Evolutionary conservation across 2,329 filamentous ascomycete species (phyloP), one percentile per base, ranked within the genome.

Genomic region (Leptographium lundbergii): DNA sequence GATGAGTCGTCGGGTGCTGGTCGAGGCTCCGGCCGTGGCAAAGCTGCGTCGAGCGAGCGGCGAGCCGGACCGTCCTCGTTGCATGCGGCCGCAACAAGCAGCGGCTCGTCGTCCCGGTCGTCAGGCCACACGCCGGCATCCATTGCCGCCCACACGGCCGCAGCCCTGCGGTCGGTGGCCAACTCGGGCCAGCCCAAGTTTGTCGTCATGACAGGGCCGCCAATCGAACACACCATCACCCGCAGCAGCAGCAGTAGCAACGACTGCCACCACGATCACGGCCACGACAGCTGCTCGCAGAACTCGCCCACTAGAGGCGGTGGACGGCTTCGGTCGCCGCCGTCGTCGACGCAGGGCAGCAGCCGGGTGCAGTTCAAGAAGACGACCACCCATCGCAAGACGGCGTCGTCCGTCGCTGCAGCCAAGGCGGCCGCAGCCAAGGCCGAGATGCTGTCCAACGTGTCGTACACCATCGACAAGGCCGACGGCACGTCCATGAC

Each of bases 381-480:
- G 32, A 34, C 32, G 32, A 9, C 32, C 32, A 10, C 9, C 32
- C 32, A 34, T 11, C 39, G 39, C 14, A 45, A 45, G 39, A 45
- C 45, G n/a, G 32, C 32, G 2, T 34, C 32, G 32, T 34, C 32
- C 7, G 45, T 47, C n/a, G 22, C 45, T 6, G 54, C 54, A 1
- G 42, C 25, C 54, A 56, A 48, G 17, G 54, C 54, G 10, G 54
- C 54, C 2, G 42, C 54, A 1, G 54, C 54, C 42, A 47, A 47
- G 17, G 54, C 54, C 7, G 54, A 56, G 54, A 56, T 56, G 54
- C 42, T 56, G n/a, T 25, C 54, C 54, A 56, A 56, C n/a, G 54
- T 56, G 25, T 56, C 54, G 17, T 56, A 56, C 42, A 56, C 54
- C 17, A 56, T 56, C 39, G 54, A 56, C 54, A 48, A 50, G 42